These are phyloP conservation scores for Lasiosphaeria ovina DNA, from an alignment of 495 filamentous ascomycete species.

Conservation along the genomic window DNA sequence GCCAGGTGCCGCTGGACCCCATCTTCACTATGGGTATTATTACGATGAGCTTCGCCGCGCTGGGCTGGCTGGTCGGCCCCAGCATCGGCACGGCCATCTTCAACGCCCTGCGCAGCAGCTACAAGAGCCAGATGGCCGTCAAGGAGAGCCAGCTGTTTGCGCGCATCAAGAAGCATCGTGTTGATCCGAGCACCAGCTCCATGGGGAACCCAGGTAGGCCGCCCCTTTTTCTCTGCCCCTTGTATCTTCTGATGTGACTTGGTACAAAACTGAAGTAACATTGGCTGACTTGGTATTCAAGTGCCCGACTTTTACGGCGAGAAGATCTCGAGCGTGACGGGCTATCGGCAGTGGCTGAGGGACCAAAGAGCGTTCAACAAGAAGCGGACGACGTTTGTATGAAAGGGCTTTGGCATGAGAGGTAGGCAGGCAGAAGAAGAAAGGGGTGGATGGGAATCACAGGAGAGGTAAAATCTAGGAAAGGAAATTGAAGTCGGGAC, in stretches of 20 bases:
- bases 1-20: slow-evolving; percentile 76
- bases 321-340: slow-evolving; percentile 90
- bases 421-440: not conserved
- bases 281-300: not conserved
- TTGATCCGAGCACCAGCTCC: slow-evolving; percentile 68
- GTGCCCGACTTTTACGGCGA: slow-evolving; percentile 78
- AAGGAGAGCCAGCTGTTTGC: slow-evolving; percentile 92
- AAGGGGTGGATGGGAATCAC: not conserved
- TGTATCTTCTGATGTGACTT: not conserved
- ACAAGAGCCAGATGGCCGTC: slow-evolving; percentile 64
- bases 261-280: not conserved
- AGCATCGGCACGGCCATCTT: slow-evolving; percentile 74
- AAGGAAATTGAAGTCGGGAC: not conserved
- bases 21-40: slow-evolving; percentile 77
- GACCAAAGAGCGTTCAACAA: slow-evolving; percentile 96
- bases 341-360: slow-evolving; percentile 92
- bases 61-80: slow-evolving; percentile 85
- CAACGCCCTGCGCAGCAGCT: slow-evolving; percentile 63
- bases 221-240: not conserved
- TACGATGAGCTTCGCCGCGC: slow-evolving; percentile 66
- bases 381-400: slow-evolving; percentile 68
- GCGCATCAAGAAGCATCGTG: slow-evolving; percentile 82
- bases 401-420: slow-evolving; percentile 6
- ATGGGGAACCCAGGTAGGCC: slow-evolving; percentile 57
- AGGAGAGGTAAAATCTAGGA: not conserved